Conservation (phyloP, 1,139 yeast genomes). For the Wickerhamomyces sp. region DNA sequence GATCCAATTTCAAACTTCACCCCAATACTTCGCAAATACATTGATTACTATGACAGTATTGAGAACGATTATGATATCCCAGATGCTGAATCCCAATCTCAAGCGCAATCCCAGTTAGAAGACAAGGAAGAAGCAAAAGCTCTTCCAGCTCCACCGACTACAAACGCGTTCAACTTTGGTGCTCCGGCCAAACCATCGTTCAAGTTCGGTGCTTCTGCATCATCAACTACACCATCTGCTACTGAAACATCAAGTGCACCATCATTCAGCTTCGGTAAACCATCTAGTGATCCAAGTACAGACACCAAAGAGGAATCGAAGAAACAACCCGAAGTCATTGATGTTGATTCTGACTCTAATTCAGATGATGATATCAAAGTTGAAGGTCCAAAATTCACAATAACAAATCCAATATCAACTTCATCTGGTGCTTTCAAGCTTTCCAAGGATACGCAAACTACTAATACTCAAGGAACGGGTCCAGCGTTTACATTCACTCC, state of each 20-base stretch:
- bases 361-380: constrained; percentile 43
- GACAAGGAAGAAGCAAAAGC: constrained; percentile 9
- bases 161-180: constrained; percentile 2
- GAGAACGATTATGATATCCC: constrained; percentile 24
- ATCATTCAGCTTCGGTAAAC: constrained; percentile 7
- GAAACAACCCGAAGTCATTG: constrained; percentile 15
- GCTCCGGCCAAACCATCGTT: not conserved
- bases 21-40: constrained; percentile 54
- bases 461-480: constrained; percentile 58
- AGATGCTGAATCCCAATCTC: constrained; percentile 18
- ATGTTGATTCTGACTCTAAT: constrained; percentile 28
- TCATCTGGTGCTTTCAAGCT: constrained; percentile 57
- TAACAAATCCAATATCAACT: constrained; percentile 47
- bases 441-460: constrained; percentile 38
- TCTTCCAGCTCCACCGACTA: constrained; percentile 8
- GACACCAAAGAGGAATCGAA: constrained; percentile 9
- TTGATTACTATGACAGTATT: constrained; percentile 45
- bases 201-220: not conserved
- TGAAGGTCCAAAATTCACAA: constrained; percentile 63
- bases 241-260: constrained; percentile 1
- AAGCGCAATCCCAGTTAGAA: constrained; percentile 3
- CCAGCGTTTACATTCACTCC: constrained; percentile 56
- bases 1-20: constrained; percentile 57
- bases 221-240: not conserved
- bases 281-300: constrained; percentile 3